phyloP scores from a whole-genome alignment of 2,329 filamentous ascomycete species.

The Phyllosticta citriasiana region DNA sequence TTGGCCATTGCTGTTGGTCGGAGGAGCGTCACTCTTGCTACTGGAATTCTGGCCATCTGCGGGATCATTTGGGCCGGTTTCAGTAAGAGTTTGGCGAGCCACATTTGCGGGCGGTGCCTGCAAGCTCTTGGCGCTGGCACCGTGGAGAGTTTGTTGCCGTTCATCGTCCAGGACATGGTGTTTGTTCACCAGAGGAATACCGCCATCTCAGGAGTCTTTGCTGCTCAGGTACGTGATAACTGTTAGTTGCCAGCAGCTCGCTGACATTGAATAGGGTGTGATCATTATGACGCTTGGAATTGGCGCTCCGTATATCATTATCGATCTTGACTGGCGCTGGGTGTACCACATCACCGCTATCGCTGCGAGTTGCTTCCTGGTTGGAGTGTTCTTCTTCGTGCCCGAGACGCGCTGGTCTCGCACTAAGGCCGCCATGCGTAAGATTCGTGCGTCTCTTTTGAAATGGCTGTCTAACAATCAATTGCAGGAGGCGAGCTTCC shows the following conservation, averaged over 20 bases:
- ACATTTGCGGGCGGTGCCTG: slow-evolving; percentile 19
- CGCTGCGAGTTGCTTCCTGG: slow-evolving; percentile 16
- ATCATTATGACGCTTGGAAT: slow-evolving; percentile 22
- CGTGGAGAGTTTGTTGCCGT: slow-evolving; percentile 22
- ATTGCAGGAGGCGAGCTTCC: slow-evolving; percentile 9
- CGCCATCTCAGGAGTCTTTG: slow-evolving; percentile 19
- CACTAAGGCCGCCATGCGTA: slow-evolving; percentile 12
- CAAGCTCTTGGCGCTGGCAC: slow-evolving; percentile 22
- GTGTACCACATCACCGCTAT: slow-evolving; percentile 20
- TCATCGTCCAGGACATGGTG: slow-evolving; percentile 22
- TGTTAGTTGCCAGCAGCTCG: background rate
- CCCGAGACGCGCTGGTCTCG: slow-evolving; percentile 21
- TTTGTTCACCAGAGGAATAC: slow-evolving; percentile 22
- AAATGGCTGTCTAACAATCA: background rate
- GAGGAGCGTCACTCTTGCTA: slow-evolving; percentile 17
- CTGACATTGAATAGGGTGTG: slow-evolving; percentile 7
- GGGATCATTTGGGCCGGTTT: slow-evolving; percentile 21
- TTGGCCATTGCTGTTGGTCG: slow-evolving; percentile 20
- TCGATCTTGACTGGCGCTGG: slow-evolving; percentile 19
- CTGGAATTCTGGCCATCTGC: slow-evolving; percentile 17
- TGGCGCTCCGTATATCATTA: slow-evolving; percentile 19
- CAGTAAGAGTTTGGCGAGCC: slow-evolving; percentile 16
- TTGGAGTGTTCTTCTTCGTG: slow-evolving; percentile 18
- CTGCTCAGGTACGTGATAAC: slow-evolving; percentile 14
- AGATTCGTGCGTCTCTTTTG: background rate